phyloP scores from a whole-genome alignment of 192 early-diverging fungal genomes.

The Entomortierella lignicola region DNA sequence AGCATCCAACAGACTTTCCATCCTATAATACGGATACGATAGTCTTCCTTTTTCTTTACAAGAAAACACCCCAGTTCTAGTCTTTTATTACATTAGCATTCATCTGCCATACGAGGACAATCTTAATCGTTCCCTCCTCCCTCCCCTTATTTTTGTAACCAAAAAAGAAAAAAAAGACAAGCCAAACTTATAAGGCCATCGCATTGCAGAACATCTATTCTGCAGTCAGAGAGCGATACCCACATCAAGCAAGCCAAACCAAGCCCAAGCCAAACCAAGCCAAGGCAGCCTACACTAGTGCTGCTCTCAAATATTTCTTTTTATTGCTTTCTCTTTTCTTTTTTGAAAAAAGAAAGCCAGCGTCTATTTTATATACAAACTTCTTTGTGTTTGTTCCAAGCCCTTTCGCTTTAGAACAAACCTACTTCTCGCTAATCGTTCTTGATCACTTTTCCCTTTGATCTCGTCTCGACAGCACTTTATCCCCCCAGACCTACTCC shows the following conservation, averaged over 20 bases:
- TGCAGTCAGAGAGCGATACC: not conserved
- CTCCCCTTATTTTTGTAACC: not conserved
- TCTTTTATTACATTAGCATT: conserved; percentile 1
- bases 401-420: conserved; percentile 24
- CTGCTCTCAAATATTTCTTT: not conserved
- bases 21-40: conserved; percentile 34
- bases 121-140: conserved; percentile 1
- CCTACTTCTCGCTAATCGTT: conserved; percentile 3
- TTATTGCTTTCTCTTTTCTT: conserved; percentile 1
- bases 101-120: conserved; percentile 7
- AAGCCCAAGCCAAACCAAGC: too few relatives aligned
- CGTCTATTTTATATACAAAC: not conserved
- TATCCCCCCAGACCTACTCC: not conserved
- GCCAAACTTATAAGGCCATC: not conserved
- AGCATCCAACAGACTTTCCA: conserved; percentile 14
- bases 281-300: not conserved
- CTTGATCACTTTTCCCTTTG: conserved; percentile 7
- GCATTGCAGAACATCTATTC: not conserved
- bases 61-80: conserved; percentile 13
- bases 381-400: conserved; percentile 27
- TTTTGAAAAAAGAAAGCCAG: conserved; percentile 2
- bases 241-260: not conserved
- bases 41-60: conserved; percentile 30
- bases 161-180: conserved; percentile 2
- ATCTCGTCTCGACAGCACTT: conserved; percentile 4